A percentile compares a stretch with the other conserved stretches of the same genome.
Evolutionary conservation across 169 alveolate genomes (phyloP).

Genomic region (Amoebophrya sp.): DNA sequence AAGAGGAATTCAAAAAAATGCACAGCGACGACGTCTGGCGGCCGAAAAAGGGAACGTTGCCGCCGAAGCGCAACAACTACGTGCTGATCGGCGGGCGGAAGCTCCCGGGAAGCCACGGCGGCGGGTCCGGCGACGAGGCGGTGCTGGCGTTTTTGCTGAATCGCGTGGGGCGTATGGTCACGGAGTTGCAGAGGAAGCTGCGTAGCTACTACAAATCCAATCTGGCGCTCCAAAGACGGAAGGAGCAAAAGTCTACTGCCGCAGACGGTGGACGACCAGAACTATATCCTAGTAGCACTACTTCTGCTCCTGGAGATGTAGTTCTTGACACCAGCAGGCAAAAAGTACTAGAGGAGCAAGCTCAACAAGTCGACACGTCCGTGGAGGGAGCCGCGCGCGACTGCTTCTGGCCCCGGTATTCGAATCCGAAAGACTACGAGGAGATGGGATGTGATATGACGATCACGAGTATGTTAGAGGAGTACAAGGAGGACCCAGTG

Average conservation of each 20-base stretch:
- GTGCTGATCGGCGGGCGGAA: conserved; percentile 4
- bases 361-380: too few species aligned
- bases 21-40: neutral
- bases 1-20: neutral
- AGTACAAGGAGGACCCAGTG: too few species aligned
- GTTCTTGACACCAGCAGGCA: too few species aligned
- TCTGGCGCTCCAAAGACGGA: neutral
- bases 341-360: too few species aligned
- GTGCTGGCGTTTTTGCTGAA: neutral
- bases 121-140: neutral
- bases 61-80: neutral
- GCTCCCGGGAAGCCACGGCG: neutral
- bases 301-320: neutral
- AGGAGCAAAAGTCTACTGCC: neutral
- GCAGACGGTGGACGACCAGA: neutral
- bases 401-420: too few species aligned
- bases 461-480: too few species aligned
- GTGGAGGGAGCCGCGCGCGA: too few species aligned
- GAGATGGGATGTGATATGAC: too few species aligned
- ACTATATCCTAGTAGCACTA: too few species aligned
- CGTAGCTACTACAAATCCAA: neutral
- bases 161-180: neutral
- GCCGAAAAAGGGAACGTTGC: neutral
- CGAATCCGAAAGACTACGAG: too few species aligned
- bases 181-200: neutral